Evolutionary conservation across 2,329 filamentous ascomycete genomes (phyloP), one percentile per base, ranked within the genome.

Genomic region (Chaetomium olivaceum): DNA sequence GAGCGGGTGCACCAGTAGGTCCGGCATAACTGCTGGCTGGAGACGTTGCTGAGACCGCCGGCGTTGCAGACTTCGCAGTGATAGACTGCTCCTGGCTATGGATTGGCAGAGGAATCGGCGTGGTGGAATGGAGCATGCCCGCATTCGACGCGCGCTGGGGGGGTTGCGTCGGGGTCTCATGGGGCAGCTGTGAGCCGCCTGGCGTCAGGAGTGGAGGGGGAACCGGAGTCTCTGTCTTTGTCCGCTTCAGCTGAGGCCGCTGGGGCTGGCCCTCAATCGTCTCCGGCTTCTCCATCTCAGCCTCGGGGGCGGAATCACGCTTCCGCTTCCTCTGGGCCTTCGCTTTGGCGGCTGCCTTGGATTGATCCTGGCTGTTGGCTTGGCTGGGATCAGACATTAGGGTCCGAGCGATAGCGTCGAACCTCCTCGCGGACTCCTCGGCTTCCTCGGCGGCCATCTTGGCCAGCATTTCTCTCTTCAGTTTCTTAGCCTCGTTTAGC

Each of bases 401-500:
- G 8, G 72, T 71, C 43, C 71, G 67, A 2, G 74, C 76, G 46
- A 74, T 68, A 31, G 74, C 69, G 48, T 72, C 58, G 64, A 78
- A 74, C 65, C 71, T 73, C 69, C 75, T 75, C 3, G 75, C 74
- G 6, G 76, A 77, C 63, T 77, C 75, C 59, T 78, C 76, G 19
- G 86, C 87, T 72, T 89, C 87, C 68, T 88, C 85, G 1, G 85
- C 86, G 1, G 87, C 87, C 70, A 83, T 80, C 69, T 86, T 86
- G 14, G 85, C 86, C 69, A 88, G 77, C 6, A 86, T 85, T 75
- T 91, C 87, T 62, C 87, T 81, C 77, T 91, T 91, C 12, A 89
- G 78, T 74, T 90, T 91, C 77, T 91, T 92, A 2, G 91, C 88
- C 71, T 91, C 89, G 73, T 92, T 92, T 27, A 92, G 81, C 73